phyloP scores from a whole-genome alignment of 2,329 filamentous ascomycete genomes.

The Diaporthe vaccinii region DNA sequence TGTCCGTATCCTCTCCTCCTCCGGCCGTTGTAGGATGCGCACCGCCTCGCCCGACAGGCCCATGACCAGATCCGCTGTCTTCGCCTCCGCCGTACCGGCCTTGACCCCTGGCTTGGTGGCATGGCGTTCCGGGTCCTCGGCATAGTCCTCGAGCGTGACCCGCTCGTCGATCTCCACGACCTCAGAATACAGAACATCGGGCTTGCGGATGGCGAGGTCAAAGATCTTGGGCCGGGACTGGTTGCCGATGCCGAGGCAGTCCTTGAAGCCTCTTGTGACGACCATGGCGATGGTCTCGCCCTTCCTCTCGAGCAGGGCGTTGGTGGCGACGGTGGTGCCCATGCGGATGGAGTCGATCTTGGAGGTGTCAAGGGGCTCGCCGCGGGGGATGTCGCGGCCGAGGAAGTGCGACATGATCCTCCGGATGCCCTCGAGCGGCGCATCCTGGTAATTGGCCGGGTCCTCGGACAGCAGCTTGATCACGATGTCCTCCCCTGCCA shows the following conservation, averaged over 20 bases:
- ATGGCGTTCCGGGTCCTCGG: conserved; percentile 82
- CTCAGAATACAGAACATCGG: conserved; percentile 86
- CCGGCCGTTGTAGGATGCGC: conserved; percentile 75
- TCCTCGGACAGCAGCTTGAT: conserved; percentile 84
- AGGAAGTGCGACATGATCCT: conserved; percentile 86
- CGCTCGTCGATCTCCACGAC: conserved; percentile 94
- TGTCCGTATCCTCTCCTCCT: conserved; percentile 66
- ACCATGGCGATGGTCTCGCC: conserved; percentile 90
- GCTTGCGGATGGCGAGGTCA: conserved; percentile 87
- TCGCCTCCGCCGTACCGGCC: conserved; percentile 61
- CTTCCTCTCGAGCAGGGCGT: conserved; percentile 90
- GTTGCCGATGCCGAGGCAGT: conserved; percentile 91
- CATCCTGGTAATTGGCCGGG: conserved; percentile 90
- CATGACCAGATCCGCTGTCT: conserved; percentile 71
- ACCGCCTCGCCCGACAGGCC: conserved; percentile 83
- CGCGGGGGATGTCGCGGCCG: conserved; percentile 81
- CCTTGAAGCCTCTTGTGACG: conserved; percentile 88
- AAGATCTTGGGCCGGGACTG: conserved; percentile 93
- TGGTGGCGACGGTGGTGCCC: conserved; percentile 96
- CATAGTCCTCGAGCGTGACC: conserved; percentile 92
- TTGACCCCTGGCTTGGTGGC: conserved; percentile 67
- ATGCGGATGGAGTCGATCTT: conserved; percentile 93
- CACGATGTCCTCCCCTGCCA: conserved; percentile 58
- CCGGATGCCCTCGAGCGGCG: conserved; percentile 90
- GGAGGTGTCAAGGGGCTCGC: conserved; percentile 83